A percentile compares a stretch with the other conserved stretches of the same genome.
Conservation (phyloP, 495 filamentous ascomycete species). For the Astrothelium macrocarpum region DNA sequence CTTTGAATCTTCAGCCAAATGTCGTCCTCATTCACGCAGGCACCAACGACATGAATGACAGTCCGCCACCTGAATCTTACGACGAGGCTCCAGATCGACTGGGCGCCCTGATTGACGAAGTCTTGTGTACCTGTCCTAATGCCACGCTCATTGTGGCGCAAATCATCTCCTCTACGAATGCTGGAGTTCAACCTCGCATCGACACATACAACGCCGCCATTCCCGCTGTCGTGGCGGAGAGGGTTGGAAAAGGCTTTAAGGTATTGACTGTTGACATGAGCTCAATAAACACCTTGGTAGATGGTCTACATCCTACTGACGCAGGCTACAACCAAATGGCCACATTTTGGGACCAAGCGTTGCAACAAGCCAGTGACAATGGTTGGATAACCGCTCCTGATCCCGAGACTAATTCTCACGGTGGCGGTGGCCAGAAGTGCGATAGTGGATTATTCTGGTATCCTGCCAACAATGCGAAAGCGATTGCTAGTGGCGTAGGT, state of each 20-base stretch:
- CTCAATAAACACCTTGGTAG: slow-evolving; percentile 6
- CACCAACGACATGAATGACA: slow-evolving; percentile 10
- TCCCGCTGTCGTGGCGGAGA: slow-evolving; percentile 1
- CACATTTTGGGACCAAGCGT: slow-evolving; percentile 6
- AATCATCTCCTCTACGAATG: neutral
- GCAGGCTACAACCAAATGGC: slow-evolving; percentile 11
- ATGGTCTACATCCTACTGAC: slow-evolving; percentile 8
- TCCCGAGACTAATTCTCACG: neutral
- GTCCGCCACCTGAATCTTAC: neutral
- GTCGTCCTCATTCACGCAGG: slow-evolving; percentile 10
- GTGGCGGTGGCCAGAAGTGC: neutral
- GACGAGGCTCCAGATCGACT: neutral
- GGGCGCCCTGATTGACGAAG: neutral
- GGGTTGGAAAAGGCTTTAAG: neutral
- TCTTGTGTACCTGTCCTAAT: neutral
- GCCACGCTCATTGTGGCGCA: slow-evolving; percentile 3
- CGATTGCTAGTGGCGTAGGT: neutral
- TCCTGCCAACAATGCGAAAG: neutral
- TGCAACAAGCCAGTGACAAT: neutral
- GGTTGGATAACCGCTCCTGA: neutral
- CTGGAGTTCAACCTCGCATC: slow-evolving; percentile 8
- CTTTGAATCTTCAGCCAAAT: slow-evolving; percentile 3
- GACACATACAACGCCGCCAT: neutral
- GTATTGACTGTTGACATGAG: slow-evolving; percentile 10
- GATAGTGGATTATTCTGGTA: neutral